phyloP scores from a whole-genome alignment of 1,139 yeast species.

The Debaryomyces udenii region DNA sequence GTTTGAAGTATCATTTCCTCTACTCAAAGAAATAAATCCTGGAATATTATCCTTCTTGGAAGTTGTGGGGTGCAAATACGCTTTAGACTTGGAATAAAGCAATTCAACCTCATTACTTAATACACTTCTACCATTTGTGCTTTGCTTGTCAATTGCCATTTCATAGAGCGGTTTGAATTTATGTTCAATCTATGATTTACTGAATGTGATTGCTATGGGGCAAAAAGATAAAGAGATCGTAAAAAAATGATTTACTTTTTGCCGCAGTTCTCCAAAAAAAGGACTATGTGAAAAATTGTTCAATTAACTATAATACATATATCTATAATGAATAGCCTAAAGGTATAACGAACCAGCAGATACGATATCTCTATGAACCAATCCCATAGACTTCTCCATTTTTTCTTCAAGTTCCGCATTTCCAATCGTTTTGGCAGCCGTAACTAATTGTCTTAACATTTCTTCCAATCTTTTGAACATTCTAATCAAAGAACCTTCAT shows the following conservation, averaged over 20 bases:
- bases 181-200: neutral
- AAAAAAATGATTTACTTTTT: conserved; percentile 1
- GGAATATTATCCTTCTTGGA: conserved; percentile 73
- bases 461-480: conserved; percentile 94
- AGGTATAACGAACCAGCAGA: conserved; percentile 93
- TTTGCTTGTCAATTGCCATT: conserved; percentile 10
- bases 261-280: conserved; percentile 7
- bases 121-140: conserved; percentile 4
- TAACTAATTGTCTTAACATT: conserved; percentile 82
- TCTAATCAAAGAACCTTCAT: conserved; percentile 94
- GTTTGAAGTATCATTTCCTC: conserved; percentile 55
- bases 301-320: conserved; percentile 7
- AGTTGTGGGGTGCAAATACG: conserved; percentile 79
- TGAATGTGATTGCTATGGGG: conserved; percentile 1
- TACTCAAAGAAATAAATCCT: conserved; percentile 71
- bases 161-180: neutral
- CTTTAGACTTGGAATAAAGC: conserved; percentile 65
- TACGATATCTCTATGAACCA: conserved; percentile 94
- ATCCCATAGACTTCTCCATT: conserved; percentile 81
- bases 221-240: conserved; percentile 3
- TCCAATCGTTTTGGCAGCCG: conserved; percentile 92
- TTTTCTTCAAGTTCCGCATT: conserved; percentile 82
- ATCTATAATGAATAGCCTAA: conserved; percentile 23
- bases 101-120: conserved; percentile 38
- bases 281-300: neutral